Evolutionary conservation across 345 rosid genomes (phyloP), one percentile per base, ranked within the genome.

Genomic region (Populus tremula): DNA sequence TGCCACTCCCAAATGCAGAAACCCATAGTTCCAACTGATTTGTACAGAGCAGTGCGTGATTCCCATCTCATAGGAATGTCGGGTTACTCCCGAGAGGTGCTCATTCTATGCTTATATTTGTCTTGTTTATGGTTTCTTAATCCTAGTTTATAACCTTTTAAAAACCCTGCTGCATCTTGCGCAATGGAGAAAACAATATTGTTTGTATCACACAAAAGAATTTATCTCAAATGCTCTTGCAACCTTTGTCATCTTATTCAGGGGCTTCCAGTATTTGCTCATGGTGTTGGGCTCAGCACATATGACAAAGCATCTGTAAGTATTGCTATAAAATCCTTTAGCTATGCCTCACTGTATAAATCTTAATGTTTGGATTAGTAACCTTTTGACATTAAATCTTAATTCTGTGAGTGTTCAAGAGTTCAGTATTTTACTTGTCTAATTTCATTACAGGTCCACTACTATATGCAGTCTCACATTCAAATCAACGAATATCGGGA

Each of bases 401-500:
- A 67, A 31, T 50, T 29, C 16, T 18, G 20, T 5, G 27, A 20
- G 45, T 76, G 41, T 25, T 36, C 16, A 50, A n/a, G 41, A 12
- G 23, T 62, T 31, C 21, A 39, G 5, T 35, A 6, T 38, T 17
- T 29, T 65, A 54, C 38, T 39, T 73, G 80, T 72, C 43, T 77
- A 61, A 17, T 72, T 70, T 62, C 74, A 47, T 79, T 70, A 61
- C 79, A 96, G 99, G 98, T 91, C 77, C 89, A 96, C 70, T 93
- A 87, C 84, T 93, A 96, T 81, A 87, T 92, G 74, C 99, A 96
- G 64, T 92, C 99, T 17, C 98, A 96, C 78, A 96, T 96, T 79
- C 99, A 96, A 87, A 89, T 96, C 78, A 96, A 96, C 78, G 99
- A 96, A 84, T 96, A 86, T 76, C 84, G 99, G 67, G 99, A 96